Conservation (phyloP, 371 early-diverging fungal species). For the Apophysomyces trapeziformis region DNA sequence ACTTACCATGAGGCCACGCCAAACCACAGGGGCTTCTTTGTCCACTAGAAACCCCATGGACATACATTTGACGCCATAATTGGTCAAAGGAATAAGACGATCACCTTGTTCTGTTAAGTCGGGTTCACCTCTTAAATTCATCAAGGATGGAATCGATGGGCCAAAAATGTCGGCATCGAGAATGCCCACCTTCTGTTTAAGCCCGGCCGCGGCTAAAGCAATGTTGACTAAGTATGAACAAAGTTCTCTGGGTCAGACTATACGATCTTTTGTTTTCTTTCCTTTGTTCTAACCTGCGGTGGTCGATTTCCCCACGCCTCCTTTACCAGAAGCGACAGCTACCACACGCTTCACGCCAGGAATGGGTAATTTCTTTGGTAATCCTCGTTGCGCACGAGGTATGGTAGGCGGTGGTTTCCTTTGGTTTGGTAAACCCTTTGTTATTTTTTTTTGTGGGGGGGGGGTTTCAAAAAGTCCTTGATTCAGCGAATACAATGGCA, state of each 20-base stretch:
- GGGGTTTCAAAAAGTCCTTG: too few relatives aligned
- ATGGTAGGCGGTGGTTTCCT: conserved; percentile 48
- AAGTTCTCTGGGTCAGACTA: neutral
- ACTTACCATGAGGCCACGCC: conserved; percentile 90
- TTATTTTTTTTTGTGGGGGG: too few relatives aligned
- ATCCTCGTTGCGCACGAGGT: conserved; percentile 65
- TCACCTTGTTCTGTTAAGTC: conserved; percentile 64
- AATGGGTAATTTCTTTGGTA: conserved; percentile 71
- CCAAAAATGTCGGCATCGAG: conserved; percentile 93
- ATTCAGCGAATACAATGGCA: conserved; percentile 4
- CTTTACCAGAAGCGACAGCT: conserved; percentile 89
- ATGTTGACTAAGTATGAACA: conserved; percentile 66
- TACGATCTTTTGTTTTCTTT: neutral
- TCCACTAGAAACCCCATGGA: conserved; percentile 90
- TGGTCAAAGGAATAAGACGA: conserved; percentile 70
- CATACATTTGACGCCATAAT: conserved; percentile 90
- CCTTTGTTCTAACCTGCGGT: conserved; percentile 64
- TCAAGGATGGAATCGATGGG: conserved; percentile 85
- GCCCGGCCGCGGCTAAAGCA: conserved; percentile 71
- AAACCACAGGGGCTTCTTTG: conserved; percentile 81
- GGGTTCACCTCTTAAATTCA: conserved; percentile 81
- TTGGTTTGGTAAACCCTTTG: conserved; percentile 44
- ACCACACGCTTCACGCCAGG: conserved; percentile 72
- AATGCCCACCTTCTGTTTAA: conserved; percentile 72
- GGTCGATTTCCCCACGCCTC: conserved; percentile 92